phyloP scores from a whole-genome alignment of 2,329 filamentous ascomycete genomes.

The Hypoxylon sp. region DNA sequence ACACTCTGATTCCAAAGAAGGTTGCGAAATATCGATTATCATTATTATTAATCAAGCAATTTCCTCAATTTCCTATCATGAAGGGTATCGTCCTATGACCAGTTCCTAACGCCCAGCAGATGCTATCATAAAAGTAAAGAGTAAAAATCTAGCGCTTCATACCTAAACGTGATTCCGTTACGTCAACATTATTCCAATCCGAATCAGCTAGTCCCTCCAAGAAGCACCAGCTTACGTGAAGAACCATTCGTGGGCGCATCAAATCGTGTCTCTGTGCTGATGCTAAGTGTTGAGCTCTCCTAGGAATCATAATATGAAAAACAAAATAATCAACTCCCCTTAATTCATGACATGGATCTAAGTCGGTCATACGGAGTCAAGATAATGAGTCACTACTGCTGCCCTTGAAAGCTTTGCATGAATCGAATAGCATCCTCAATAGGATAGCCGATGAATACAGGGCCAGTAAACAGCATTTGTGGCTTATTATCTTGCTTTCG shows the following conservation, averaged over 20 bases:
- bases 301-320: conserved; percentile 3
- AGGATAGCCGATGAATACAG: conserved; percentile 93
- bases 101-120: conserved; percentile 34
- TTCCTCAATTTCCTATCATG: conserved; percentile 34
- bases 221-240: background rate
- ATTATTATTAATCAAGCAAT: conserved; percentile 15
- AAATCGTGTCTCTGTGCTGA: background rate
- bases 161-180: background rate
- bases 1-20: conserved; percentile 10
- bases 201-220: background rate
- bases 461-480: conserved; percentile 90
- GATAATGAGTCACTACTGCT: conserved; percentile 30
- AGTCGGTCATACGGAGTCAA: background rate
- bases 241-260: background rate
- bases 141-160: conserved; percentile 15
- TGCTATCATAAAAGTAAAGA: conserved; percentile 27
- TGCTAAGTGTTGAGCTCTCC: background rate
- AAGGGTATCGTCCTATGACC: conserved; percentile 37
- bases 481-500: conserved; percentile 60
- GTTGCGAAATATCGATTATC: background rate
- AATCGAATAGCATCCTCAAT: conserved; percentile 85
- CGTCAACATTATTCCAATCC: background rate
- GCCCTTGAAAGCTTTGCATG: conserved; percentile 71
- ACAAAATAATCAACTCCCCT: conserved; percentile 4
- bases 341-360: conserved; percentile 7